These are phyloP conservation scores for Yamadazyma paraphyllophila DNA, from an alignment of 805 yeast genomes.

Conservation along the genomic window DNA sequence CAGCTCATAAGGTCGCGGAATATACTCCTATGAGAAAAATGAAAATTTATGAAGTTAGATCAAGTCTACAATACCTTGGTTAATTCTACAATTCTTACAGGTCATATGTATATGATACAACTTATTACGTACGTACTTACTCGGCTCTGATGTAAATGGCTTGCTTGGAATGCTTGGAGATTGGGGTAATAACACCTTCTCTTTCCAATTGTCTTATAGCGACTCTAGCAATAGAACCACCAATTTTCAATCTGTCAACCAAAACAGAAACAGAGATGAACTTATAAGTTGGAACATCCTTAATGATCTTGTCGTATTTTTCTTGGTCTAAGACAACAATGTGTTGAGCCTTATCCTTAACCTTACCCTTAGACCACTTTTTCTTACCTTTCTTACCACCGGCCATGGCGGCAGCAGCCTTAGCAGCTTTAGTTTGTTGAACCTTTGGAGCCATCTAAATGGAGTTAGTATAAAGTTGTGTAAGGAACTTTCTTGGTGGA, in stretches of 20 bases:
- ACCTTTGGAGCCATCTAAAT: conserved; percentile 94
- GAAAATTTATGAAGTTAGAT: background rate
- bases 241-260: conserved; percentile 98
- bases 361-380: conserved; percentile 99
- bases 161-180: conserved; percentile 95
- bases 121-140: conserved; percentile 19
- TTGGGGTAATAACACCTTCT: conserved; percentile 92
- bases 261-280: conserved; percentile 96
- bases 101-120: conserved; percentile 10
- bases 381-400: conserved; percentile 99
- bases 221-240: conserved; percentile 98
- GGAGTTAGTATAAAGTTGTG: conserved; percentile 2
- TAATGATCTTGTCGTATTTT: conserved; percentile 97
- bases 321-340: conserved; percentile 96
- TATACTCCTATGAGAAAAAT: background rate
- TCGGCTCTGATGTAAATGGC: conserved; percentile 86
- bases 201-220: conserved; percentile 94
- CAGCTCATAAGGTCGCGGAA: too few relatives aligned
- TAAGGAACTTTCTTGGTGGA: too few relatives aligned
- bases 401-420: conserved; percentile 99
- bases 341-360: conserved; percentile 99
- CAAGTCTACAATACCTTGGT: background rate
- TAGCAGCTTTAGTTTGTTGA: conserved; percentile 99
- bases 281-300: conserved; percentile 99
- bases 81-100: background rate